Base-by-base conservation (phyloP, 2,329 filamentous ascomycete species). In the Plectosphaerella sp. region DNA sequence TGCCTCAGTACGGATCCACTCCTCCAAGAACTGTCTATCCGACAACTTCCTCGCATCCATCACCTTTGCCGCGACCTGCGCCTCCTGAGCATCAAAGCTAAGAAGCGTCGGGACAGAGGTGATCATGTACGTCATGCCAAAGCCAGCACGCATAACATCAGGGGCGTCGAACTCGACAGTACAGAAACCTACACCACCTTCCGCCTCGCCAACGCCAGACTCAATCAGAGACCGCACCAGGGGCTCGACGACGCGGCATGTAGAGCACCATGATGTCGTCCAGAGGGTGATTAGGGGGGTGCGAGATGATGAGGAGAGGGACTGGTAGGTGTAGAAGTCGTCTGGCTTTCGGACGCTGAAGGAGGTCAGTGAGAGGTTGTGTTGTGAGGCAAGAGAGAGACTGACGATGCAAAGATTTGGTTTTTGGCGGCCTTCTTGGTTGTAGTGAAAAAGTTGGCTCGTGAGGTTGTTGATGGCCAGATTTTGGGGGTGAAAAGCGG, bases 271-370 rank as follows among this genome's bases (percentile, higher is more conserved):
- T 8, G 78, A 78, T 1, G 81, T 73, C 0, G 80, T 82, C 82
- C 81, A 86, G 41, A 84, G 68, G 2, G 80, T 83, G 51, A 85
- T 61, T n/a, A 84, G 74, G 3, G 82, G 81, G 3, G 67, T 74
- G 43, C 76, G 72, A 6, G 79, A 70, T 6, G 79, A 78, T 3
- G 77, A 74, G 3, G 78, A 80, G 49, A 82, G 69, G n/a, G 77
- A 71, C 52, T 81, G 72, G 66, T 82, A 78, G 16, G 75, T 79
- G 61, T 76, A 65, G 63, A 85, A 77, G 56, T 80, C 75, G 59
- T 78, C 72, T 45, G 74, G 70, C 47, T 74, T 74, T 56, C 80
- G 80, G 59, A 84, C 75, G 37, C 82, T 84, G 52, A 9, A 41
- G 39, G 12, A 3, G 22, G 39, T 49, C 28, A 39, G 39, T 18